Percentiles rank a stretch among this genome's conserved stretches.
These are phyloP conservation scores for Kurtzmaniella natalensis DNA, from an alignment of 1,139 yeast species.

Conservation along the genomic window DNA sequence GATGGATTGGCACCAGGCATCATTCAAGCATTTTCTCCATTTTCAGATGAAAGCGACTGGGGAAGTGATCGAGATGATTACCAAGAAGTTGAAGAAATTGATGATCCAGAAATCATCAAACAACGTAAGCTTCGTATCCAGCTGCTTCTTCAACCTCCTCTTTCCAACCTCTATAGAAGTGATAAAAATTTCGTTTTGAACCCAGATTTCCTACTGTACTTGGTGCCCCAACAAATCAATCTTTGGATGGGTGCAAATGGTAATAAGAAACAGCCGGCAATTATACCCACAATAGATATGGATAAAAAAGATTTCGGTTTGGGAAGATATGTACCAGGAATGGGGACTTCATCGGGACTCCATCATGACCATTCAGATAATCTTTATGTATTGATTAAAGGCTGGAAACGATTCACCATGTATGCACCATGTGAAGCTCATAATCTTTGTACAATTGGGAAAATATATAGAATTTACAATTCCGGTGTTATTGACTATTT, in stretches of 20 bases:
- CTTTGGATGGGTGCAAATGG: constrained; percentile 58
- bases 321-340: constrained; percentile 50
- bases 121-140: constrained; percentile 22
- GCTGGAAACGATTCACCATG: constrained; percentile 62
- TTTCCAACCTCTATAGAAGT: constrained; percentile 37
- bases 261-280: constrained; percentile 9
- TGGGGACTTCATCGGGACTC: constrained; percentile 66
- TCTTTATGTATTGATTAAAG: constrained; percentile 55
- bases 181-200: constrained; percentile 32
- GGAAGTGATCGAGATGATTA: constrained; percentile 49
- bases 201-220: constrained; percentile 35
- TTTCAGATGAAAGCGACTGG: constrained; percentile 36
- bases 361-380: constrained; percentile 83
- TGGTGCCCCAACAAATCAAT: constrained; percentile 68
- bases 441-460: constrained; percentile 58
- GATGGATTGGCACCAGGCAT: constrained; percentile 7
- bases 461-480: constrained; percentile 42
- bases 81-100: constrained; percentile 15
- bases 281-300: constrained; percentile 10
- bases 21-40: constrained; percentile 6
- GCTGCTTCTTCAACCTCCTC: constrained; percentile 60
- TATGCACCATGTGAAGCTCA: constrained; percentile 59
- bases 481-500: constrained; percentile 59
- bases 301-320: constrained; percentile 30
- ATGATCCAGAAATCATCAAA: constrained; percentile 11